Percentiles rank a stretch among this genome's conserved stretches.
Evolutionary conservation across 306 rosid species (phyloP).

Genomic region (Vigna reflexopilosa): DNA sequence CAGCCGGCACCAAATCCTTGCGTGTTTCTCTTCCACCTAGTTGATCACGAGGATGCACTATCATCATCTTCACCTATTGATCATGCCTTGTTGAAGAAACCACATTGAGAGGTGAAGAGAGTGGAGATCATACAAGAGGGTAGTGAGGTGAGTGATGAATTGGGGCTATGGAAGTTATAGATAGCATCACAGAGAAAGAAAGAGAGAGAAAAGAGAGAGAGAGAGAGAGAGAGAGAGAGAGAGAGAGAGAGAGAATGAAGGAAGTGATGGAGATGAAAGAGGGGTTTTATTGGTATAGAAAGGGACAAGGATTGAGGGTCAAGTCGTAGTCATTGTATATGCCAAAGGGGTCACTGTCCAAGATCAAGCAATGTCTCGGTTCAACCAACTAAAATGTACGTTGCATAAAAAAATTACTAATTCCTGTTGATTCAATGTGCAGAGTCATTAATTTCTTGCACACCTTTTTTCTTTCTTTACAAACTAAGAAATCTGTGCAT

Average conservation of each 20-base stretch:
- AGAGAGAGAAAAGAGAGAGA: too few relatives aligned
- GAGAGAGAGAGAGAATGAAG: background rate
- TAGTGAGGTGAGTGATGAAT: background rate
- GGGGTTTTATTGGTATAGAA: slow-evolving; percentile 41
- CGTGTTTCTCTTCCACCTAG: background rate
- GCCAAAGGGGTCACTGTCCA: slow-evolving; percentile 51
- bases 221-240: background rate
- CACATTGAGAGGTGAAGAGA: slow-evolving; percentile 15
- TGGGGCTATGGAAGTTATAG: background rate
- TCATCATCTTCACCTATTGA: slow-evolving; percentile 10
- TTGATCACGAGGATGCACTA: slow-evolving; percentile 3
- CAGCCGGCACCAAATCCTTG: background rate
- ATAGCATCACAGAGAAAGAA: background rate
- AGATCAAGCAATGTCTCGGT: slow-evolving; percentile 49
- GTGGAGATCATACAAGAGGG: background rate
- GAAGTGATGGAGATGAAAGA: background rate
- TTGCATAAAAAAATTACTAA: slow-evolving; percentile 28
- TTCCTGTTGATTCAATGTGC: slow-evolving; percentile 44
- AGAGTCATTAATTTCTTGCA: slow-evolving; percentile 41
- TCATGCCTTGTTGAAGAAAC: background rate
- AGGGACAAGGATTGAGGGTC: slow-evolving; percentile 47
- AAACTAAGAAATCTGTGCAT: slow-evolving; percentile 37
- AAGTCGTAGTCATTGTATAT: slow-evolving; percentile 45
- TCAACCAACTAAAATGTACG: slow-evolving; percentile 50
- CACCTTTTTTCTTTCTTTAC: slow-evolving; percentile 21